These are phyloP conservation scores for Nannochloropsis oceanica DNA, from an alignment of 108 stramenopile species.

Conservation along the genomic window DNA sequence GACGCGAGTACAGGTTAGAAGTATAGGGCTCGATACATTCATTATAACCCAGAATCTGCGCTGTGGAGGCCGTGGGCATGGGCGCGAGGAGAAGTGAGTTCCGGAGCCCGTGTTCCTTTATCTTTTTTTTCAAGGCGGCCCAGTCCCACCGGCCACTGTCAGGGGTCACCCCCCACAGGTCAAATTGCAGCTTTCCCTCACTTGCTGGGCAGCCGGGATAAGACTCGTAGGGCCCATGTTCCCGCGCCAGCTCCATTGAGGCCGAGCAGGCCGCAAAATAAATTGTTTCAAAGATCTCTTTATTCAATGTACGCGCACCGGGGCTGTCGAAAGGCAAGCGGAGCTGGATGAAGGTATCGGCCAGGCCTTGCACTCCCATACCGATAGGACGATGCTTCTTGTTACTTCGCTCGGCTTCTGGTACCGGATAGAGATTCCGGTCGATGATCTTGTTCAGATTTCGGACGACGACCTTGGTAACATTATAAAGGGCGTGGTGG, in stretches of 20 bases:
- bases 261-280: slow-evolving; percentile 91
- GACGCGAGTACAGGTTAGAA: slow-evolving; percentile 95
- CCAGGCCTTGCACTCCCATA: slow-evolving; percentile 98
- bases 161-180: slow-evolving; percentile 65
- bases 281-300: slow-evolving; percentile 97
- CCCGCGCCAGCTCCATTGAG: slow-evolving; percentile 72
- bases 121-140: slow-evolving; percentile 62
- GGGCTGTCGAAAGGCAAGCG: slow-evolving; percentile 77
- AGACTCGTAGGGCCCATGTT: slow-evolving; percentile 80
- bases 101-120: slow-evolving; percentile 76
- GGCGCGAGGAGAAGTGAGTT: slow-evolving; percentile 96
- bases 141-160: slow-evolving; percentile 74
- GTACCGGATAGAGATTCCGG: slow-evolving; percentile 87
- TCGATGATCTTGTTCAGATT: slow-evolving; percentile 98
- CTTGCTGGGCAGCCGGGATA: slow-evolving; percentile 85
- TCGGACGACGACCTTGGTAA: slow-evolving; percentile 79
- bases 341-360: slow-evolving; percentile 87
- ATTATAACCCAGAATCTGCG: slow-evolving; percentile 97
- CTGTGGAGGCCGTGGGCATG: slow-evolving; percentile 99
- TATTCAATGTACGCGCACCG: slow-evolving; percentile 68
- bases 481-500: slow-evolving; percentile 43
- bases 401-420: slow-evolving; percentile 53
- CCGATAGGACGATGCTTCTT: slow-evolving; percentile 97
- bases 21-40: slow-evolving; percentile 98
- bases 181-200: slow-evolving; percentile 88